Evolutionary conservation across 140 eudicot species (phyloP).

Genomic region (Senecio squalidus): DNA sequence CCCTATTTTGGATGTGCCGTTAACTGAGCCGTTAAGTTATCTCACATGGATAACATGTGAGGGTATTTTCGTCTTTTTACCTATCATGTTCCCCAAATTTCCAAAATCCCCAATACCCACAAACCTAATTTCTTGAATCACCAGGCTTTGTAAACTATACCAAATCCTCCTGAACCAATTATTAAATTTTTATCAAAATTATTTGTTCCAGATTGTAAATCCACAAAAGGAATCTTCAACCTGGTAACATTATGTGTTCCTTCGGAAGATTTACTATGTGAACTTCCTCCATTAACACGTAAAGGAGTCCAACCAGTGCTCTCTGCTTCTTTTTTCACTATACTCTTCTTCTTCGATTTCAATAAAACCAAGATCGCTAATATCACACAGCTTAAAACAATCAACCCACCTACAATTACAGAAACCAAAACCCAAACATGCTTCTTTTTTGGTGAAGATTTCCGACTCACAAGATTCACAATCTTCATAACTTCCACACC

Average conservation of each 20-base stretch:
- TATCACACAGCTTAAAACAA: conserved; percentile 24
- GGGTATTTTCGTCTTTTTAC: no score
- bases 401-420: conserved; percentile 41
- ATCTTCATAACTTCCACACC: conserved; percentile 91
- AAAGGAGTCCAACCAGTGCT: conserved; percentile 87
- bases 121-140: no score
- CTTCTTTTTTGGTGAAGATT: conserved; percentile 26
- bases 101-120: no score
- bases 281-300: conserved; percentile 50
- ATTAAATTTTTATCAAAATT: conserved; percentile 63
- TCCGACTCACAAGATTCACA: conserved; percentile 26
- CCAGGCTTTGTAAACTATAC: conserved; percentile 82
- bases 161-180: conserved; percentile 89
- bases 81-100: no score
- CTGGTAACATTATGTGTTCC: conserved; percentile 49
- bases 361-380: conserved; percentile 32
- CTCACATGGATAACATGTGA: no score
- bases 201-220: conserved; percentile 60
- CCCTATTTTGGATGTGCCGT: no score
- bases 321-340: conserved; percentile 37
- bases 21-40: no score
- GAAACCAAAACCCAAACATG: conserved; percentile 39
- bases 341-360: conserved; percentile 37
- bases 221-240: conserved; percentile 67
- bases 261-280: conserved; percentile 49